phyloP scores from a whole-genome alignment of 1,139 yeast genomes.

The Candida dubliniensis region DNA sequence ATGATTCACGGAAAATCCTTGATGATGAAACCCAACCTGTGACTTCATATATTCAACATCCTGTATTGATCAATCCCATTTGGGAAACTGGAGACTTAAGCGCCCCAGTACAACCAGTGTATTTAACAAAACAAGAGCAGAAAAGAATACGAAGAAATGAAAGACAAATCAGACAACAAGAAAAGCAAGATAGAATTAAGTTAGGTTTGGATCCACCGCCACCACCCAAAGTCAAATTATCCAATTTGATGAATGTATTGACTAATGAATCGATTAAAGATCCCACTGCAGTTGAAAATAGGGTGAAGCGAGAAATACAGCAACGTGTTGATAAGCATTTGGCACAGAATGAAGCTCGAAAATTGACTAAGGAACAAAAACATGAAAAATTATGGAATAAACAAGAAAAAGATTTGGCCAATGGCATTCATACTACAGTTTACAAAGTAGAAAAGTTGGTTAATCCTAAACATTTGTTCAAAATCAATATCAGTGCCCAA shows the following conservation, averaged over 20 bases:
- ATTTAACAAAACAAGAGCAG: slow-evolving; percentile 74
- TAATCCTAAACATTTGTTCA: slow-evolving; percentile 69
- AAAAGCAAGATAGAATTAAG: slow-evolving; percentile 72
- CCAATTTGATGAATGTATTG: slow-evolving; percentile 80
- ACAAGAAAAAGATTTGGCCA: slow-evolving; percentile 39
- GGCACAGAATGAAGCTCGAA: slow-evolving; percentile 59
- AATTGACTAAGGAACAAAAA: slow-evolving; percentile 57
- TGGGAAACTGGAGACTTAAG: slow-evolving; percentile 41
- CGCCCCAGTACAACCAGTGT: slow-evolving; percentile 45
- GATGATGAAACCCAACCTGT: slow-evolving; percentile 51
- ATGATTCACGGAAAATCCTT: slow-evolving; percentile 19
- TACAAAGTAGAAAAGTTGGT: slow-evolving; percentile 54
- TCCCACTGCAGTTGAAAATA: slow-evolving; percentile 82
- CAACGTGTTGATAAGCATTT: slow-evolving; percentile 64
- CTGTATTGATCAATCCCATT: slow-evolving; percentile 62
- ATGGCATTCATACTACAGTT: slow-evolving; percentile 59
- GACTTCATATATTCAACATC: slow-evolving; percentile 75
- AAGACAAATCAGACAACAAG: slow-evolving; percentile 63
- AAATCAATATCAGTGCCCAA: slow-evolving; percentile 76
- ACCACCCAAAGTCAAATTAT: slow-evolving; percentile 80
- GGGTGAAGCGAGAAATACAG: slow-evolving; percentile 68
- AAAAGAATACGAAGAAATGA: slow-evolving; percentile 73
- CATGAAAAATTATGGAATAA: slow-evolving; percentile 50
- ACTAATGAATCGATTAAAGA: slow-evolving; percentile 87
- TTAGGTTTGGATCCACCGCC: slow-evolving; percentile 88